These are phyloP conservation scores for Lachnellula occidentalis DNA, from an alignment of 2,329 filamentous ascomycete genomes.

Conservation along the genomic window DNA sequence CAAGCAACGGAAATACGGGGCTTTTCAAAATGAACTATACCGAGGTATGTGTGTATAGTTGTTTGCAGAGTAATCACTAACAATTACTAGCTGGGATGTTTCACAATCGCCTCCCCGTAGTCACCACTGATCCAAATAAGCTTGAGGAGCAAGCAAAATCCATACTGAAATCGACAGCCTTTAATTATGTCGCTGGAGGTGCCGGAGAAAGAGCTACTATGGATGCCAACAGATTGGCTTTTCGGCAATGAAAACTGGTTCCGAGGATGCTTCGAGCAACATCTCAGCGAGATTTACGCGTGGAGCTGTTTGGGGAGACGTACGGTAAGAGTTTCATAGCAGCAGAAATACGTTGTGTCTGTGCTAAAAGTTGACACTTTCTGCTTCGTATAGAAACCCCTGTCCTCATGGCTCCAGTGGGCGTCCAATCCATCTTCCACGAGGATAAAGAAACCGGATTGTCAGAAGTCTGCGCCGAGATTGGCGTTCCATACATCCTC, in stretches of 20 bases:
- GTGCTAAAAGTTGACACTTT: background rate
- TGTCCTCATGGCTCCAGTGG: slow-evolving; percentile 61
- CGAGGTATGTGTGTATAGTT: slow-evolving; percentile 6
- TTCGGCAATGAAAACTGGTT: slow-evolving; percentile 58
- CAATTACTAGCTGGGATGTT: slow-evolving; percentile 40
- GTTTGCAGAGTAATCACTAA: background rate
- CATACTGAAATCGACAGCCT: slow-evolving; percentile 42
- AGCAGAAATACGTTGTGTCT: too few species aligned
- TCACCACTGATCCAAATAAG: slow-evolving; percentile 54
- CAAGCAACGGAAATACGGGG: slow-evolving; percentile 19
- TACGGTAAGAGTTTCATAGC: slow-evolving; percentile 33
- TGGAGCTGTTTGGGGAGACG: slow-evolving; percentile 47
- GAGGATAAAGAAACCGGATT: slow-evolving; percentile 58
- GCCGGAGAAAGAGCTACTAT: slow-evolving; percentile 57
- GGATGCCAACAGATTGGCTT: slow-evolving; percentile 59
- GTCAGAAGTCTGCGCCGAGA: slow-evolving; percentile 54
- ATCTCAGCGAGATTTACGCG: slow-evolving; percentile 43
- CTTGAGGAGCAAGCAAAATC: slow-evolving; percentile 50
- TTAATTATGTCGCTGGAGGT: slow-evolving; percentile 57
- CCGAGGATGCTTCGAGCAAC: slow-evolving; percentile 57
- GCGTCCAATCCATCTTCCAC: slow-evolving; percentile 65
- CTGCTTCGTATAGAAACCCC: slow-evolving; percentile 33
- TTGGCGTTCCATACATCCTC: slow-evolving; percentile 60
- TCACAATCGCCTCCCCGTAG: slow-evolving; percentile 40
- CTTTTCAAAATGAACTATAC: slow-evolving; percentile 24